Base-by-base conservation (phyloP, 2,329 filamentous ascomycete species). In the Graphilbum ipis-grandicollis region DNA sequence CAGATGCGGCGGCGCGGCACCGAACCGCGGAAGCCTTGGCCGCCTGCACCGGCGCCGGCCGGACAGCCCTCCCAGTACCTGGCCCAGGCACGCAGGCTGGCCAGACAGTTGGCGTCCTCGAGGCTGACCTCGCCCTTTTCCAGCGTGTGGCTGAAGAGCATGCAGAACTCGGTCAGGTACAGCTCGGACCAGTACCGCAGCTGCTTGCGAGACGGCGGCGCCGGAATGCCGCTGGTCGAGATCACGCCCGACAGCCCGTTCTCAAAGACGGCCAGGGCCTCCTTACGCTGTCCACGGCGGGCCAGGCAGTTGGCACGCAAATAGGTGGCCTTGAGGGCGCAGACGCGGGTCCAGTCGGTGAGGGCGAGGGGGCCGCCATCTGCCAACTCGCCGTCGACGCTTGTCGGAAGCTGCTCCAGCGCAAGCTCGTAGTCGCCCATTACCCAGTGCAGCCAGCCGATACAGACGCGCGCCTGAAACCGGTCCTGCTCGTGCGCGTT, bases 371-470 rank as follows among this genome's bases (percentile, higher is more conserved):
- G n/a, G 60, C 54, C 14, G 29, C 19, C n/a, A 12, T 10, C 6
- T 23, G 58, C 59, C 23, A 69, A 65, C 32, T 64, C 59, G 33
- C 21, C 33, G 15, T 68, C 66, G 35, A 82, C 63, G 44, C 72
- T 68, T 40, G 63, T 64, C 4, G 82, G 81, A 13, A 93, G 60
- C 39, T 63, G 68, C 26, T 60, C 58, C 31, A 70, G 56, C 28
- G 78, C 76, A 31, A 71, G 53, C 1, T 60, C 62, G 44, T 79
- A 79, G 46, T 92, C 79, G 25, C 72, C 75, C 37, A 79, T 56
- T 9, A 75, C 71, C 73, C 81, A 93, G 50, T 92, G 75, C 48
- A 93, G 64, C 80, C 85, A 92, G 38, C 77, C 85, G 32, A 88
- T 56, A 54, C 83, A 90, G 36, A 90, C 75, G 42, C 74, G 76